Evolutionary conservation across 2,329 filamentous ascomycete genomes (phyloP).

Genomic region (Xylariales sp.): DNA sequence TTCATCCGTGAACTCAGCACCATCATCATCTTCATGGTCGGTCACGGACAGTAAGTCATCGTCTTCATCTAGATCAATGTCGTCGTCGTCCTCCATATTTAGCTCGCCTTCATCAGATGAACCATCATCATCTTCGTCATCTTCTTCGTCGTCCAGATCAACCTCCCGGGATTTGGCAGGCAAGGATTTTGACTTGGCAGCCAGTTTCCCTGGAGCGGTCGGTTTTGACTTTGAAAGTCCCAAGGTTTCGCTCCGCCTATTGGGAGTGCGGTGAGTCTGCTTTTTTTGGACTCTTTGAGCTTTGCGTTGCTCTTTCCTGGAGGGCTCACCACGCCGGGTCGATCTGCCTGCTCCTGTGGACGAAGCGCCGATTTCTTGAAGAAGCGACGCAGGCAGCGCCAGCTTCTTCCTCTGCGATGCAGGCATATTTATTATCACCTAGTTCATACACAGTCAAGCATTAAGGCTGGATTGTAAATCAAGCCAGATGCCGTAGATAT

Average conservation of each 20-base stretch:
- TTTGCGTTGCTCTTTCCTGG: conserved; percentile 26
- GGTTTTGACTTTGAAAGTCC: background rate
- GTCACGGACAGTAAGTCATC: conserved; percentile 19
- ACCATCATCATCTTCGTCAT: conserved; percentile 11
- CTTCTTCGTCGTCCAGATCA: too few relatives aligned
- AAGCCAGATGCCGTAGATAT: too few relatives aligned
- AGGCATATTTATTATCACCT: too few relatives aligned
- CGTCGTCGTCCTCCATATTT: conserved; percentile 11
- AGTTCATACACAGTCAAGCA: too few relatives aligned
- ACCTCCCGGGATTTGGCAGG: background rate
- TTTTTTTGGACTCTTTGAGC: conserved; percentile 23
- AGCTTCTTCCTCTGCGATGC: conserved; percentile 27
- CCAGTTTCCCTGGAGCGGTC: background rate
- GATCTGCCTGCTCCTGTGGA: conserved; percentile 9
- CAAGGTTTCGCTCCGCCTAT: background rate
- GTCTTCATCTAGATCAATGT: conserved; percentile 16
- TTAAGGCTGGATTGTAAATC: too few relatives aligned
- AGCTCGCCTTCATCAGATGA: too few relatives aligned
- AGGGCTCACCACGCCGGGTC: too few relatives aligned
- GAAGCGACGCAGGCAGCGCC: conserved; percentile 36
- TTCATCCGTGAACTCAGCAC: conserved; percentile 59
- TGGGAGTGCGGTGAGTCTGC: conserved; percentile 10
- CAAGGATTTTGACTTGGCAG: conserved; percentile 6
- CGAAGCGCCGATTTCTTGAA: conserved; percentile 37
- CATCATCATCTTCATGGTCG: conserved; percentile 59